Conservation (phyloP, 1,139 yeast species). For the Eremothecium gossypii region DNA sequence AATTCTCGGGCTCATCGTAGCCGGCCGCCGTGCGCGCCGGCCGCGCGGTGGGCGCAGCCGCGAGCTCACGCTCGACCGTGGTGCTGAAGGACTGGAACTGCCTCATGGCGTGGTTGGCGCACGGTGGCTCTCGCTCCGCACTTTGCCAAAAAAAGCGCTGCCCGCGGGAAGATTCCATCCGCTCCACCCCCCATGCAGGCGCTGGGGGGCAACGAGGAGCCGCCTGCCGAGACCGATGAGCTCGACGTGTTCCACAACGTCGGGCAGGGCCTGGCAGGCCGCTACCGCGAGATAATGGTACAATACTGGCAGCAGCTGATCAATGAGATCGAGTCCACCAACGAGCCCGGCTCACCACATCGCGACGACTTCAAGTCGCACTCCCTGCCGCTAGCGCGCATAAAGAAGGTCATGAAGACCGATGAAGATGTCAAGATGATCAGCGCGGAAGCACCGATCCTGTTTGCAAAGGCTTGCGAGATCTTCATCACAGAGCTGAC, state of each 20-base stretch:
- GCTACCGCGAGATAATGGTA: conserved; percentile 79
- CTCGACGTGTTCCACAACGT: conserved; percentile 81
- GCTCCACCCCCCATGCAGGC: background rate
- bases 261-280: conserved; percentile 83
- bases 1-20: conserved; percentile 92
- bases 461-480: conserved; percentile 97
- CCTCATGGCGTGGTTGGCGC: conserved; percentile 6
- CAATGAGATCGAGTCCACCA: conserved; percentile 60
- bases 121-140: background rate
- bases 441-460: conserved; percentile 93
- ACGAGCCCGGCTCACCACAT: conserved; percentile 25
- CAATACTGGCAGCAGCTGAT: conserved; percentile 96
- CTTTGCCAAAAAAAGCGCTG: background rate
- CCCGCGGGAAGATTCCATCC: background rate
- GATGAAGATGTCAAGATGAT: conserved; percentile 97
- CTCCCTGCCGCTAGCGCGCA: conserved; percentile 88
- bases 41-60: conserved; percentile 6
- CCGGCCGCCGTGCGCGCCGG: background rate
- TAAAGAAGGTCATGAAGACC: conserved; percentile 89
- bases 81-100: conserved; percentile 28
- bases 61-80: conserved; percentile 19
- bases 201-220: background rate
- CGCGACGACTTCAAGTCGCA: conserved; percentile 75
- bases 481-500: conserved; percentile 92
- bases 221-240: conserved; percentile 25